phyloP scores from a whole-genome alignment of 495 filamentous ascomycete species.

The Poronia punctata region DNA sequence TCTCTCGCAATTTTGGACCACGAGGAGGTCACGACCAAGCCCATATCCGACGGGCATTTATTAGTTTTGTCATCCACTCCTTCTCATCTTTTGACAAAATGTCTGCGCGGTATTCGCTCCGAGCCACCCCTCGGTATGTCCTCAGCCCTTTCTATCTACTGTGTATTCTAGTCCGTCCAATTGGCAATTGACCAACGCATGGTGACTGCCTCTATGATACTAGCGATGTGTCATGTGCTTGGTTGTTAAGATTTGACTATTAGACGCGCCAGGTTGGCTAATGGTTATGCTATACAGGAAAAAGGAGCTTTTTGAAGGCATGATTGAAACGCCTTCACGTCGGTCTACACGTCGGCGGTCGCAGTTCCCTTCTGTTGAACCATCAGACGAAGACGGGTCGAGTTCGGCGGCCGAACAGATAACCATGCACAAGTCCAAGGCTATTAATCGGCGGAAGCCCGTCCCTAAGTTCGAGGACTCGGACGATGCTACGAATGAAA shows the following conservation, averaged over 20 bases:
- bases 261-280: too few relatives aligned
- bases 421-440: constrained; percentile 10
- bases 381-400: constrained; percentile 40
- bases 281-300: constrained; percentile 25
- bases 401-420: constrained; percentile 34
- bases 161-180: not conserved
- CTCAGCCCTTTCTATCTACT: not conserved
- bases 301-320: constrained; percentile 46
- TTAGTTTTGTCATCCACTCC: constrained; percentile 20
- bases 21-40: not conserved
- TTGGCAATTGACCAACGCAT: not conserved
- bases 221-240: not conserved
- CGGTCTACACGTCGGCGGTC: constrained; percentile 36
- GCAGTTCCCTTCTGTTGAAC: constrained; percentile 25
- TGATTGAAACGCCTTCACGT: constrained; percentile 40
- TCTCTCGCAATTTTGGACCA: not conserved
- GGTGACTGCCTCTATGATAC: constrained; percentile 4
- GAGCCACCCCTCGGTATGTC: constrained; percentile 27
- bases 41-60: constrained; percentile 16
- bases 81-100: constrained; percentile 12
- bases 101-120: constrained; percentile 25
- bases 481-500: constrained; percentile 25
- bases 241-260: too few relatives aligned
- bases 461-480: constrained; percentile 39
- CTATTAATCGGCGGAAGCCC: constrained; percentile 28